Base-by-base conservation (phyloP, 1,284 basidiomycete species). In the Cerrena zonata region DNA sequence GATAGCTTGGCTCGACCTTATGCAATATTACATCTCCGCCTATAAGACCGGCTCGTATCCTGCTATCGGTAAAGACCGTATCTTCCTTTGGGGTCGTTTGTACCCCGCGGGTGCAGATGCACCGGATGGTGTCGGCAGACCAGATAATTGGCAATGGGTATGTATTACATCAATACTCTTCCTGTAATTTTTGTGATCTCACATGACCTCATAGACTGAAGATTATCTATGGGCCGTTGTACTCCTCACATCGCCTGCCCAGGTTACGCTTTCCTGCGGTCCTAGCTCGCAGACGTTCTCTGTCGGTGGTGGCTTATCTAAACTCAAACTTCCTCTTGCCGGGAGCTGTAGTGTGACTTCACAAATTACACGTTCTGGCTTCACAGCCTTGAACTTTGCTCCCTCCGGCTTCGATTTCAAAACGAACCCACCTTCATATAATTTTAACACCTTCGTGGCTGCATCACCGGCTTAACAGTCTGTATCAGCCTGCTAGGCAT, bases 21-120 rank as follows among this genome's bases (percentile, higher is more conserved):
- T 73, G 49, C 52, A 62, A 26, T 82, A 80, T 68, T 83, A 86
- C 63, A 74, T 80, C 52, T 67, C 71, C 3, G 80, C 79, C 1
- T 86, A 78, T 72, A 83, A 84, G 68, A 80, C 77, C 2, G 84
- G 84, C n/a, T 54, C 61, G 2, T 84, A 80, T 62, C 83, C 84
- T 5, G 46, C 69, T 13, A 76, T 85, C 57, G 71, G 71, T 4
- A 70, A 74, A 58, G 82, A 86, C 61, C 68, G 70, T 34, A 76
- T 86, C 53, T 77, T 79, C 65, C 74, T 82, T 58, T 85, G 80
- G 76, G 73, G 75, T 18, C 62, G 80, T 44, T 74, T 79, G 12
- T 77, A 77, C 52, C 69, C 76, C n/a, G 69, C 69, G 39, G 62
- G 58, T 30, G 79, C 76, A 4, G 58, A 56, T 15, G 61, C 64